Percentiles rank a stretch among this genome's conserved stretches.
Evolutionary conservation across 2,329 filamentous ascomycete genomes (phyloP).

Genomic region (Laburnicola sp.): DNA sequence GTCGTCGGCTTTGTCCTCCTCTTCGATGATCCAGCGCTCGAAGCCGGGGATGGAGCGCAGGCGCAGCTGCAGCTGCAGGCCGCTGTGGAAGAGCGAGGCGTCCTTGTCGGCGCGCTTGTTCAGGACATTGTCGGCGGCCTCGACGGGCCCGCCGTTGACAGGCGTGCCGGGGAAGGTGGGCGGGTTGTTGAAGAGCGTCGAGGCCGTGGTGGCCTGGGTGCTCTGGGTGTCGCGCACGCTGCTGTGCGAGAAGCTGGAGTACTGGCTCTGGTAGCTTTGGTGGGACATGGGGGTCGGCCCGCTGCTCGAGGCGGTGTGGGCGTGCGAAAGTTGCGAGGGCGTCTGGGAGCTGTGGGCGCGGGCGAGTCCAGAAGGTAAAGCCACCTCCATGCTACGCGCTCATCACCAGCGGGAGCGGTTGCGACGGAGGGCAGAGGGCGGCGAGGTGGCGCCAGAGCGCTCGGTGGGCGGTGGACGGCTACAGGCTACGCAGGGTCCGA

Average conservation of each 20-base stretch:
- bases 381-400: conserved; percentile 42
- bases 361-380: conserved; percentile 33
- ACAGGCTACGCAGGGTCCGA: neutral
- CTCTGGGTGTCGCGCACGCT: conserved; percentile 53
- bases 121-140: conserved; percentile 90
- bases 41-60: conserved; percentile 84
- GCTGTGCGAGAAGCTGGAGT: conserved; percentile 53
- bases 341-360: conserved; percentile 30
- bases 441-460: neutral
- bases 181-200: conserved; percentile 49
- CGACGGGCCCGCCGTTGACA: conserved; percentile 62
- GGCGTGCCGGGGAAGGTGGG: conserved; percentile 43
- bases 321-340: conserved; percentile 27
- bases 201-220: conserved; percentile 50
- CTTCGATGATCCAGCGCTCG: conserved; percentile 70
- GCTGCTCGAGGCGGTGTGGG: conserved; percentile 41
- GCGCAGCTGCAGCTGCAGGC: conserved; percentile 79
- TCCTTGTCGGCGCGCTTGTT: conserved; percentile 94
- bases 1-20: conserved; percentile 68
- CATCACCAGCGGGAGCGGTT: conserved; percentile 26
- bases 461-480: neutral
- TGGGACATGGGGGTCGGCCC: conserved; percentile 48
- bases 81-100: conserved; percentile 92
- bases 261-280: conserved; percentile 53
- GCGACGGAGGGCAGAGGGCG: neutral